Percentiles rank a stretch among this genome's conserved stretches.
phyloP scores from a whole-genome alignment of 331 rosid species.

The Malus hybrid region DNA sequence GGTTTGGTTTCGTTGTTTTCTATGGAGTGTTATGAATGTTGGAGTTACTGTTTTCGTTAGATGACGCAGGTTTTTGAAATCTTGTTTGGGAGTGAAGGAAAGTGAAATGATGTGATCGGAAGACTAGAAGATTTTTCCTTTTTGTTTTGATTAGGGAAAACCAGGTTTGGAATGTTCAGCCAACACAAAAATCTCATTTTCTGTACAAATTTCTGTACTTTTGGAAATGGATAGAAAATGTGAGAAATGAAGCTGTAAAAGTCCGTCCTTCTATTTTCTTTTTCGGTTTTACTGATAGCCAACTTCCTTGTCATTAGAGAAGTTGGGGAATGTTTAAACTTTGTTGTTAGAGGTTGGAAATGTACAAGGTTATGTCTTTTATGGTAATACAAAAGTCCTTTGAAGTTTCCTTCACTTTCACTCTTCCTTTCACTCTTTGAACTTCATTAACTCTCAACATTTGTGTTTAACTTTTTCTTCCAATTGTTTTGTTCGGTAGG shows the following conservation, averaged over 20 bases:
- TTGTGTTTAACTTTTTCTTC: background rate
- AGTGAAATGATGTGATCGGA: background rate
- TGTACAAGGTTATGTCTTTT: background rate
- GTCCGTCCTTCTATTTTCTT: background rate
- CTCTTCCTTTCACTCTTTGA: background rate
- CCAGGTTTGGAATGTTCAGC: background rate
- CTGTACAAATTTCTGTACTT: background rate
- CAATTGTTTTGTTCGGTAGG: conserved; percentile 31
- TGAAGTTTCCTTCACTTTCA: background rate
- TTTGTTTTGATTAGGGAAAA: background rate
- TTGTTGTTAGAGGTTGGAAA: background rate
- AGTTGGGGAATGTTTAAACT: background rate
- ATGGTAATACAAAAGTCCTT: background rate
- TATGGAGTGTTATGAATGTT: background rate
- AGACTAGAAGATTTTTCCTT: background rate
- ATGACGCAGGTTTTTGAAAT: background rate
- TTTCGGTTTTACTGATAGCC: background rate
- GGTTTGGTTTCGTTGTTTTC: background rate
- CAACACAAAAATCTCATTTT: background rate
- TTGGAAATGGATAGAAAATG: background rate
- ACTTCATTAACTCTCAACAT: background rate
- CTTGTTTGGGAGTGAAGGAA: background rate
- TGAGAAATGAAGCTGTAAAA: background rate
- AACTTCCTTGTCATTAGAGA: background rate
- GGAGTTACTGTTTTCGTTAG: background rate